Evolutionary conservation across 1,284 basidiomycete genomes (phyloP), one percentile per base, ranked within the genome.

Genomic region (Sporisorium iseilematis-ciliati): DNA sequence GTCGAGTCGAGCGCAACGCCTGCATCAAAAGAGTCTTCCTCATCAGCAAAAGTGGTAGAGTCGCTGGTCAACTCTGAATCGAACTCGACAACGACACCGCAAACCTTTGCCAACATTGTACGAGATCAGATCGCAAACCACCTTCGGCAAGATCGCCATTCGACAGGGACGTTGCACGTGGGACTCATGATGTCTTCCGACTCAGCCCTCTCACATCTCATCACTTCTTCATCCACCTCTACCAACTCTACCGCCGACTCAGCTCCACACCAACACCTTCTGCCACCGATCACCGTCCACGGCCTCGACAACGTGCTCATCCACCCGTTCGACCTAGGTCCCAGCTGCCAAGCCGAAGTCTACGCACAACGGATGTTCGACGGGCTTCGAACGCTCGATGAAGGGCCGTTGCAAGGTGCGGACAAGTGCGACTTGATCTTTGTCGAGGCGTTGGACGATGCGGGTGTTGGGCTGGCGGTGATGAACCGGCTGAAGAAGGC

Each of bases 401-500:
- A 82, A 54, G 77, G 69, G 0, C 74, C 57, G 12, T 50, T 68
- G 31, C 63, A 18, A 25, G 63, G 25, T 86, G 85, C 55, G 12
- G 43, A 55, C 16, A 65, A 26, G 63, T 94, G 94, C 7, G 91
- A 95, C 78, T 81, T 91, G 31, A 98, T 99, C 77, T 85, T 98
- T 16, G 90, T 97, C 55, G 95, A 99, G 86, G 94, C 92, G 65
- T 89, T 97, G 20, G 86, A 88, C 38, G 94, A 97, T 84, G 89
- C 89, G 21, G 90, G 91, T 29, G 91, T 97, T 76, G 97, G 96
- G 0, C 86, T 98, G 50, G 97, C 97, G 1, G 90, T 99, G 26
- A 98, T 98, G 95, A 98, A 99, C 84, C 89, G 96, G n/a, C 90
- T 95, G n/a, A 90, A 90, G 68, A 99, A 99, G 85, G 96, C 97